A percentile compares a stretch with the other conserved stretches of the same genome.
These are phyloP conservation scores for Cladosporium sp. DNA, from an alignment of 2,329 filamentous ascomycete species.

Conservation along the genomic window DNA sequence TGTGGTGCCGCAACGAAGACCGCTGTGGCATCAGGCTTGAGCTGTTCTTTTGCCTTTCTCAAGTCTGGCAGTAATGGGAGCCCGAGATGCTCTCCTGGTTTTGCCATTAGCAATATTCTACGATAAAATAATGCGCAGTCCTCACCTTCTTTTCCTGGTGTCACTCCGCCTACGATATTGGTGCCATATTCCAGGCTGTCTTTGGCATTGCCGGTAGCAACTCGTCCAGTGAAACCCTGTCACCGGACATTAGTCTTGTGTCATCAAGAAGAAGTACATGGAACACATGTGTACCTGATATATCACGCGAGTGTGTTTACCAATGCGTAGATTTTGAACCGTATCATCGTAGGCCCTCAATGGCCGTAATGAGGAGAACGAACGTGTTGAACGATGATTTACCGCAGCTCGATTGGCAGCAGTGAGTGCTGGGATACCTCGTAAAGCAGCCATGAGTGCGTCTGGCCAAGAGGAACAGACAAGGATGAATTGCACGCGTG, in stretches of 20 bases:
- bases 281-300: constrained; percentile 46
- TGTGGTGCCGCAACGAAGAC: constrained; percentile 76
- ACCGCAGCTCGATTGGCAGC: background rate
- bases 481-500: too few relatives aligned
- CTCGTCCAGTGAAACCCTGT: constrained; percentile 60
- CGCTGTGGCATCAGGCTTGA: constrained; percentile 72
- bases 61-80: constrained; percentile 68
- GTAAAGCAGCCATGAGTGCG: constrained; percentile 20
- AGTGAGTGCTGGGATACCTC: constrained; percentile 18
- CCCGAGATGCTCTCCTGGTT: constrained; percentile 60
- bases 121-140: fast-evolving
- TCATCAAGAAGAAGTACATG: too few relatives aligned
- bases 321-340: constrained; percentile 62
- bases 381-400: background rate
- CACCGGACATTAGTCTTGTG: too few relatives aligned
- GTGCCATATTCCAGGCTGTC: constrained; percentile 76
- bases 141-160: constrained; percentile 58
- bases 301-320: constrained; percentile 61
- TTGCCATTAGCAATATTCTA: too few relatives aligned
- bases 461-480: background rate
- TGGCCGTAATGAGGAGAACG: constrained; percentile 26
- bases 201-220: constrained; percentile 70
- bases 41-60: constrained; percentile 61
- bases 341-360: constrained; percentile 55
- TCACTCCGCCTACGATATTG: constrained; percentile 74